Evolutionary conservation across 192 early-diverging fungal species (phyloP), one percentile per base, ranked within the genome.

Genomic region (Coemansia sp.): DNA sequence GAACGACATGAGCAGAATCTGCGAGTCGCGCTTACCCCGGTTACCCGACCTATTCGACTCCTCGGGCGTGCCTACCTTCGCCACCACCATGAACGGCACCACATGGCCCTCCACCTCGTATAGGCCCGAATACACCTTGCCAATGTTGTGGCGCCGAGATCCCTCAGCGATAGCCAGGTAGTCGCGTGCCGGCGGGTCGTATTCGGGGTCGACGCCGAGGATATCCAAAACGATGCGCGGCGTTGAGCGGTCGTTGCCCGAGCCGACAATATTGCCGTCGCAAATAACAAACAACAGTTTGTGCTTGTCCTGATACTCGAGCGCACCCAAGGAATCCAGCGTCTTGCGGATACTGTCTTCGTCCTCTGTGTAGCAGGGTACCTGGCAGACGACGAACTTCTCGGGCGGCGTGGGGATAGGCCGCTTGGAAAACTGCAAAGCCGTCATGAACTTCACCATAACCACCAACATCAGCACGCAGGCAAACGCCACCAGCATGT

Each of bases 21-120:
- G 97, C 36, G 97, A 97, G 82, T 99, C 97, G 63, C 97, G 94
- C 81, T 99, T 99, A 67, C 97, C 97, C 42, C 96, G 85, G 81
- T 99, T 99, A 31, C 97, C 97, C 24, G 97, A 95, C 19, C 91
- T 87, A 51, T 83, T 87, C 6, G 89, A 85, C 75, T 98, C 97
- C 19, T 86, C 87, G 0, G 93, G 94, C 51, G 89, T 92, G 68
- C 98, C 98, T 34, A 94, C 93, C 79, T 99, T 99, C 69, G 88
- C 96, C 7, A 98, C 92, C 1, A 99, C 96, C 68, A 99, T 91
- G 67, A 93, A 98, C 8, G 97, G 97, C 6, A 98, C 95, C 9
- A 88, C 87, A 64, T 92, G 94, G 9, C 95, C 96, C 65, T 92
- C 90, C 56, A 88, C 82, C 69, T 97, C 94, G 73, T 95, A 96